A percentile compares a stretch with the other conserved stretches of the same genome.
phyloP scores from a whole-genome alignment of 257 asterid species.

The Cruciata laevipes region DNA sequence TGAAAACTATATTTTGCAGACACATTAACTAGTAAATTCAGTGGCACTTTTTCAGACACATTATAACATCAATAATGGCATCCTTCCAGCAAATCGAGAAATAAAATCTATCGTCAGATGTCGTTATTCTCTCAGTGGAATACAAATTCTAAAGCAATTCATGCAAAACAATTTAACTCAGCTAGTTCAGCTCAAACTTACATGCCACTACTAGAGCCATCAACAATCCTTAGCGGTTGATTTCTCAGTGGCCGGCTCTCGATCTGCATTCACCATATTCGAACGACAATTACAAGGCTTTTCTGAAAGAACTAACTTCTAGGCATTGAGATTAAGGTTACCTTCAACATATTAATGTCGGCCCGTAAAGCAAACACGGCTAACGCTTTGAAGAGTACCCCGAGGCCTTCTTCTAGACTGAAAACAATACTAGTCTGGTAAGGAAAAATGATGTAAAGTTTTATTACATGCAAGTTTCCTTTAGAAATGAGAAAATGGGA shows the following conservation, averaged over 20 bases:
- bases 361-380: constrained; percentile 85
- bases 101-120: neutral
- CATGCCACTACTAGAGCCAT: no score
- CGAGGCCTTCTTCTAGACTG: constrained; percentile 93
- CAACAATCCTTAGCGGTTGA: constrained; percentile 79
- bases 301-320: constrained; percentile 5
- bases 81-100: no score
- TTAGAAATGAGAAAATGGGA: neutral
- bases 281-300: constrained; percentile 1
- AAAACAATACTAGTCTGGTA: constrained; percentile 87
- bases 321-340: constrained; percentile 16
- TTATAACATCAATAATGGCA: neutral
- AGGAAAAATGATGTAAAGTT: constrained; percentile 12
- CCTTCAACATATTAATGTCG: constrained; percentile 81
- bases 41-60: neutral
- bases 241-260: constrained; percentile 92
- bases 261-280: constrained; percentile 40
- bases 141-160: no score
- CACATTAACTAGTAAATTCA: no score
- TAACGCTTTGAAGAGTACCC: constrained; percentile 89
- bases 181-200: no score
- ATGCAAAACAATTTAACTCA: no score
- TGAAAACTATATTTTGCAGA: no score
- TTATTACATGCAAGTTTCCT: constrained; percentile 4
- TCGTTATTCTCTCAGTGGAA: no score